phyloP scores from a whole-genome alignment of 2,329 filamentous ascomycete genomes.

The Huntiella bhutanensis region DNA sequence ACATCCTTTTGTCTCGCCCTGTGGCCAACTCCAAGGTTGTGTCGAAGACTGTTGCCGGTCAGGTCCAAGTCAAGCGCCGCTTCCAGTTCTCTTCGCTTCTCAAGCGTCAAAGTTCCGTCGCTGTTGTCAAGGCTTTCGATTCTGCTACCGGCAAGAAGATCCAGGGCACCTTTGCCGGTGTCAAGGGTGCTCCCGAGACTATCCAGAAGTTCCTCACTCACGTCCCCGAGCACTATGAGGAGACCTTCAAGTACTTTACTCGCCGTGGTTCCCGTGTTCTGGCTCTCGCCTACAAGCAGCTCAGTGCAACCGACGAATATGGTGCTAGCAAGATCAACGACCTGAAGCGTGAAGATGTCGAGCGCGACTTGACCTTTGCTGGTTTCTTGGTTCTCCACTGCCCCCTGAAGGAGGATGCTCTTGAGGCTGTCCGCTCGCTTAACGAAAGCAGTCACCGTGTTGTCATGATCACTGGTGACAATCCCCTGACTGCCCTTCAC shows the following conservation, averaged over 20 bases:
- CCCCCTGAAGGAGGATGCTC: slow-evolving; percentile 88
- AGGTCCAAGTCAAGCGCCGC: slow-evolving; percentile 83
- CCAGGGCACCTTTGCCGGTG: slow-evolving; percentile 76
- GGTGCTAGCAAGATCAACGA: slow-evolving; percentile 77
- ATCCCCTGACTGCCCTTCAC: slow-evolving; percentile 87
- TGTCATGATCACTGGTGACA: slow-evolving; percentile 98
- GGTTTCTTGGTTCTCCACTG: slow-evolving; percentile 92
- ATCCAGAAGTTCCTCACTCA: slow-evolving; percentile 82
- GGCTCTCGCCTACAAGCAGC: slow-evolving; percentile 81
- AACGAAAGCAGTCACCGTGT: slow-evolving; percentile 98
- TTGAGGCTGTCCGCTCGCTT: slow-evolving; percentile 85
- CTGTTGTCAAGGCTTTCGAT: slow-evolving; percentile 58
- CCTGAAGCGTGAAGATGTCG: slow-evolving; percentile 80
- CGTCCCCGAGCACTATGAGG: slow-evolving; percentile 76
- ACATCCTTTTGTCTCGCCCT: slow-evolving; percentile 55
- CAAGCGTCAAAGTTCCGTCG: slow-evolving; percentile 89
- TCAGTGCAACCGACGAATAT: slow-evolving; percentile 64
- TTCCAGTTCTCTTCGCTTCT: slow-evolving; percentile 97
- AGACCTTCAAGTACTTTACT: slow-evolving; percentile 97
- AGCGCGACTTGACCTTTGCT: slow-evolving; percentile 68
- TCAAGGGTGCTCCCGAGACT: slow-evolving; percentile 94
- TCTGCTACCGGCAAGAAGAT: slow-evolving; percentile 54
- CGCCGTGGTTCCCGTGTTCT: slow-evolving; percentile 88
- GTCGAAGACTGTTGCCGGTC: slow-evolving; percentile 37
- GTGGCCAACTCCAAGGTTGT: slow-evolving; percentile 22